Evolutionary conservation across 805 yeast genomes (phyloP).

Genomic region (Wickerhamomyces strasburgensis): DNA sequence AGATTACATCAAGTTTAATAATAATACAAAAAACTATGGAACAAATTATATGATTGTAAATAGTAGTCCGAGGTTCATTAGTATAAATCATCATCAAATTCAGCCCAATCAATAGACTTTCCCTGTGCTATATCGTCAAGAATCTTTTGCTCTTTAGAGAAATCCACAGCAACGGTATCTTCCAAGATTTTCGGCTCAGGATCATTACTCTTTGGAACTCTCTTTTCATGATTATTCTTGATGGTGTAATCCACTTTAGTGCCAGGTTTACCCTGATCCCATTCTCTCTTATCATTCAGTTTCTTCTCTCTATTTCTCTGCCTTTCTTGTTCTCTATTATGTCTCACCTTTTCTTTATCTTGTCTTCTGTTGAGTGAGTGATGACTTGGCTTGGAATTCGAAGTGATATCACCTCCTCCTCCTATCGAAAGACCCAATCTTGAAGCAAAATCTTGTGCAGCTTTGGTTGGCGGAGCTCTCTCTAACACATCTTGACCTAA

Average conservation of each 20-base stretch:
- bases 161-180: conserved; percentile 1
- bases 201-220: background rate
- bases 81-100: conserved; percentile 19
- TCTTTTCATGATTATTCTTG: background rate
- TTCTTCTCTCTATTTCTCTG: conserved; percentile 8
- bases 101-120: conserved; percentile 20
- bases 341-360: conserved; percentile 1
- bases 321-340: conserved; percentile 9
- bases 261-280: conserved; percentile 14
- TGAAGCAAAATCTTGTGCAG: conserved; percentile 21
- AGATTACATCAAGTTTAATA: too few species aligned
- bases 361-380: conserved; percentile 1
- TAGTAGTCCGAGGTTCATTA: too few species aligned
- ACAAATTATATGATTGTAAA: too few species aligned
- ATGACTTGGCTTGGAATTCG: background rate
- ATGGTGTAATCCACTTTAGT: conserved; percentile 3
- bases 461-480: conserved; percentile 16
- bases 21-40: too few species aligned
- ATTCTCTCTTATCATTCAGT: conserved; percentile 4
- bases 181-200: background rate
- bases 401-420: background rate
- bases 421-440: conserved; percentile 17
- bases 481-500: conserved; percentile 6
- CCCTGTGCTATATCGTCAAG: conserved; percentile 17
- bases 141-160: conserved; percentile 8